Percentiles rank a stretch among this genome's conserved stretches.
These are phyloP conservation scores for Pholiota conissans DNA, from an alignment of 768 basidiomycete genomes.

Conservation along the genomic window DNA sequence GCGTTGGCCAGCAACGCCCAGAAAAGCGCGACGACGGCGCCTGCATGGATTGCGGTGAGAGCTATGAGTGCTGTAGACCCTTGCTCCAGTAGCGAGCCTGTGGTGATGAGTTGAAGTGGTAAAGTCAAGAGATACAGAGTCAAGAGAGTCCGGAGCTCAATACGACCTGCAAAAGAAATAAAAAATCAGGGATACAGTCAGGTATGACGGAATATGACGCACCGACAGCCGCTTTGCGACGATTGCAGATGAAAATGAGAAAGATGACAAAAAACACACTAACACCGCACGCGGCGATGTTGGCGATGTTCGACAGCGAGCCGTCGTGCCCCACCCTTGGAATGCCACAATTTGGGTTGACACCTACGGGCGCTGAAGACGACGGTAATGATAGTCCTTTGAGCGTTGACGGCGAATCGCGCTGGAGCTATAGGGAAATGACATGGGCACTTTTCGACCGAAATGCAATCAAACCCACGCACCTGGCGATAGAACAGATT, in stretches of 20 bases:
- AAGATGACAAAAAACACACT: constrained; percentile 59
- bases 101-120: constrained; percentile 79
- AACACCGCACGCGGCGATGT: constrained; percentile 79
- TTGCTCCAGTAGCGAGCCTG: constrained; percentile 77
- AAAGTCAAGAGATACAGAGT: constrained; percentile 69
- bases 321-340: constrained; percentile 55
- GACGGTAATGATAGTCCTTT: constrained; percentile 44
- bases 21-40: constrained; percentile 72
- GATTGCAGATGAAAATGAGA: constrained; percentile 57
- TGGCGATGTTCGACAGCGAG: constrained; percentile 81
- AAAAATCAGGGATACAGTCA: background rate
- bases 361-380: constrained; percentile 70
- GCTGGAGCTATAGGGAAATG: constrained; percentile 34
- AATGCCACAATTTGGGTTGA: constrained; percentile 83
- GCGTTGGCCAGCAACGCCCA: constrained; percentile 79
- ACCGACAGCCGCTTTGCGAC: constrained; percentile 86
- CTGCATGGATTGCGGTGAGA: constrained; percentile 79
- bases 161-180: constrained; percentile 43
- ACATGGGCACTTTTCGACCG: no score
- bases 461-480: no score
- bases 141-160: constrained; percentile 71
- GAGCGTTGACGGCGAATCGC: constrained; percentile 27
- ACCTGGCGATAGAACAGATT: constrained; percentile 94
- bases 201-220: constrained; percentile 9
- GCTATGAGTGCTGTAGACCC: constrained; percentile 69